A percentile compares a stretch with the other conserved stretches of the same genome.
These are phyloP conservation scores for Ustilago hordei DNA, from an alignment of 1,284 basidiomycete species.

Conservation along the genomic window DNA sequence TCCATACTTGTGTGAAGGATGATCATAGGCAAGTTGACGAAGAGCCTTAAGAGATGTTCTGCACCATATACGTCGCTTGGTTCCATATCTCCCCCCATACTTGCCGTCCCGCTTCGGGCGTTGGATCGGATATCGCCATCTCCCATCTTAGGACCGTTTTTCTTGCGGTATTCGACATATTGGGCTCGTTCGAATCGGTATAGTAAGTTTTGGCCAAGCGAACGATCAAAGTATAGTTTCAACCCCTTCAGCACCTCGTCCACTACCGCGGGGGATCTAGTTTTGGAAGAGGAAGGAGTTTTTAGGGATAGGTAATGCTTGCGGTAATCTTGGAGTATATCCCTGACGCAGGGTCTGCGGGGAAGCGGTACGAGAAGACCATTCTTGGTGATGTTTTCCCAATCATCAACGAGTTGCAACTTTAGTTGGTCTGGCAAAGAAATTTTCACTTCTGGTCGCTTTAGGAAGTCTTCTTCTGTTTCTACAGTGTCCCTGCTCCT, in stretches of 20 bases:
- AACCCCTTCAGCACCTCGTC: constrained; percentile 88
- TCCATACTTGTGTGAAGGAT: constrained; percentile 92
- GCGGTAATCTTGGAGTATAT: constrained; percentile 81
- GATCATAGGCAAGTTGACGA: constrained; percentile 79
- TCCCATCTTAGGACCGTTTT: constrained; percentile 74
- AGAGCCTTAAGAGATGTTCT: constrained; percentile 90
- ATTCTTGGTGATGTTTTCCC: constrained; percentile 97
- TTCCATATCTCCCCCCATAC: constrained; percentile 73
- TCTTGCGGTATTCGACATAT: constrained; percentile 84
- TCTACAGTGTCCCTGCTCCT: constrained; percentile 49
- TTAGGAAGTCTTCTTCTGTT: constrained; percentile 73
- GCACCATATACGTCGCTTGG: constrained; percentile 94
- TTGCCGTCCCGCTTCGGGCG: constrained; percentile 70
- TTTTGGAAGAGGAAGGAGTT: constrained; percentile 5
- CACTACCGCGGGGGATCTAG: constrained; percentile 73
- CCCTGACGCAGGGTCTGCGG: constrained; percentile 81
- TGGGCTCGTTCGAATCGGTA: constrained; percentile 95
- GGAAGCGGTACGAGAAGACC: constrained; percentile 87
- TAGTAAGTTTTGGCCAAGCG: constrained; percentile 87
- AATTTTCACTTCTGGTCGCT: constrained; percentile 90
- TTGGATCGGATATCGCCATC: constrained; percentile 42
- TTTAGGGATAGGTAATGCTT: constrained; percentile 43
- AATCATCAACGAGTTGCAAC: constrained; percentile 91
- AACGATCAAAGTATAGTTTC: constrained; percentile 92
- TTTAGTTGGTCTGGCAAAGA: constrained; percentile 90